These are phyloP conservation scores for Chiua virens DNA, from an alignment of 768 basidiomycete genomes.

Conservation along the genomic window DNA sequence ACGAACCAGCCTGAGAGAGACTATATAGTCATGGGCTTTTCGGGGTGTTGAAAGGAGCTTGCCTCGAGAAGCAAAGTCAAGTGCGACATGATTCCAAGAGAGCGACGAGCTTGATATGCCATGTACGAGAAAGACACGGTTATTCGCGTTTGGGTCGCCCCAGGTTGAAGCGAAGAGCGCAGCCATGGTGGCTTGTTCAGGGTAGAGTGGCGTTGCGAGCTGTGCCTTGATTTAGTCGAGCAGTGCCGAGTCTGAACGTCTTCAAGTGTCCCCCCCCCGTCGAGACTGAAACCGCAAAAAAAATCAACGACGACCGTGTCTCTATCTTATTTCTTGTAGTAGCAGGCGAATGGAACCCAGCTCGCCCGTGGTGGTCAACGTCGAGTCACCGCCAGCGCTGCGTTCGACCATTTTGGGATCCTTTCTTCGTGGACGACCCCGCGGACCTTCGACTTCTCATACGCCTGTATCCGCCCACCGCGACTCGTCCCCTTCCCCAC, in stretches of 20 bases:
- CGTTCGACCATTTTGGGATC: slow-evolving; percentile 68
- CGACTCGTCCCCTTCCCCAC: slow-evolving; percentile 44
- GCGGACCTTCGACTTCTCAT: slow-evolving; percentile 66
- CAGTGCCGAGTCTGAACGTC: not conserved
- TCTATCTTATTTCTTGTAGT: not conserved
- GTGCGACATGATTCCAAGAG: slow-evolving; percentile 15
- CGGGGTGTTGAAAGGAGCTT: not conserved
- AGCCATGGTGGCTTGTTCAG: not conserved
- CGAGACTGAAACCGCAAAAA: slow-evolving; percentile 16
- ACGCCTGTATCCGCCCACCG: slow-evolving; percentile 18
- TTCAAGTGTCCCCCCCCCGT: not conserved
- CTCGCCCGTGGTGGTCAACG: slow-evolving; percentile 10
- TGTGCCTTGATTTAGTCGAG: slow-evolving; percentile 9
- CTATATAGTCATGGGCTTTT: too few species aligned
- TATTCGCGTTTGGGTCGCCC: slow-evolving; percentile 15
- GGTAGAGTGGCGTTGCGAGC: slow-evolving; percentile 10
- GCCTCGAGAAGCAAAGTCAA: slow-evolving; percentile 15
- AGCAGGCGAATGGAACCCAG: slow-evolving; percentile 10
- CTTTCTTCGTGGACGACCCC: slow-evolving; percentile 67
- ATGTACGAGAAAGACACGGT: slow-evolving; percentile 22
- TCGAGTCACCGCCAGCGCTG: slow-evolving; percentile 35
- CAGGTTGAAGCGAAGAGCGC: slow-evolving; percentile 6
- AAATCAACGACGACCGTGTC: not conserved
- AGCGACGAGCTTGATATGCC: slow-evolving; percentile 15
- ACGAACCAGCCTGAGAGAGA: slow-evolving; percentile 21